phyloP scores from a whole-genome alignment of 805 yeast species.

The Ogataea zsoltii region DNA sequence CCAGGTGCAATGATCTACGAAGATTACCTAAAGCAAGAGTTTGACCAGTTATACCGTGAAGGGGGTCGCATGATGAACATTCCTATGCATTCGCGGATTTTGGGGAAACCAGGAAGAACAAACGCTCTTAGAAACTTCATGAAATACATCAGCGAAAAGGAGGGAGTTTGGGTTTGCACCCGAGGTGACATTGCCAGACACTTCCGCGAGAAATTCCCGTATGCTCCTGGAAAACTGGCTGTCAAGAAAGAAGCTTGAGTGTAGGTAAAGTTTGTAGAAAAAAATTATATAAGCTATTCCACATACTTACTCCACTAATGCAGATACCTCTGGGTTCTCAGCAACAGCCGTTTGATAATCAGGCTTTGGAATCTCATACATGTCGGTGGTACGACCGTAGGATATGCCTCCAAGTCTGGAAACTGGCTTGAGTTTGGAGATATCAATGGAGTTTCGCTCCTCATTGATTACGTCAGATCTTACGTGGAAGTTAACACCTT shows the following conservation, averaged over 20 bases:
- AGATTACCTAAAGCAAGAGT: conserved; percentile 37
- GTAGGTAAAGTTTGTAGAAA: no score
- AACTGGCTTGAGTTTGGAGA: conserved; percentile 50
- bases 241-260: conserved; percentile 5
- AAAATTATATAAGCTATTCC: no score
- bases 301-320: conserved; percentile 1
- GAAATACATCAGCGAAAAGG: conserved; percentile 34
- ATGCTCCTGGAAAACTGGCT: conserved; percentile 18
- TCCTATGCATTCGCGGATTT: conserved; percentile 37
- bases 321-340: conserved; percentile 5
- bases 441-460: conserved; percentile 41
- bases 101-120: conserved; percentile 39
- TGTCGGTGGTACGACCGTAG: conserved; percentile 45
- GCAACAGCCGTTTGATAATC: conserved; percentile 28
- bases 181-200: conserved; percentile 37
- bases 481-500: conserved; percentile 56
- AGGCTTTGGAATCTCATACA: conserved; percentile 48
- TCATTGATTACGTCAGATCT: conserved; percentile 52
- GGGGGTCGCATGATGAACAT: conserved; percentile 40
- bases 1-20: conserved; percentile 26
- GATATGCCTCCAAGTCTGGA: conserved; percentile 52
- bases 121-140: conserved; percentile 38
- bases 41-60: conserved; percentile 39
- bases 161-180: conserved; percentile 40
- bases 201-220: conserved; percentile 24